Evolutionary conservation across 2,329 filamentous ascomycete species (phyloP), one percentile per base, ranked within the genome.

Genomic region (Talaromyces atroroseus): DNA sequence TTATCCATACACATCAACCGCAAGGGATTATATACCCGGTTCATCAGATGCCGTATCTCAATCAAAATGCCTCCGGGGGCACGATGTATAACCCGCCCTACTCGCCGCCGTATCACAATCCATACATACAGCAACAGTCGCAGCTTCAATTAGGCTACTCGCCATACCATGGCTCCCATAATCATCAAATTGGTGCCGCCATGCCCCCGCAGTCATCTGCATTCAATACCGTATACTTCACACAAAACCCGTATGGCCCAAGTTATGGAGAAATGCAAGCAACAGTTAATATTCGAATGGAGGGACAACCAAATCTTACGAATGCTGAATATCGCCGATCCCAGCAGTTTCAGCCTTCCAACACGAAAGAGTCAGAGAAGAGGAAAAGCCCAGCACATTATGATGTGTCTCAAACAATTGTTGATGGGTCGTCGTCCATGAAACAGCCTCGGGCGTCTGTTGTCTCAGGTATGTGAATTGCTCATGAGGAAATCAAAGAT

Each of bases 321-420:
- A 18, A 14, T 11, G 26, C 38, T 21, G 51, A 60, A 42, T 54
- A 48, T 26, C 52, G 36, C 20, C 56, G 21, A 29, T 46, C 38
- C 8, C 56, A 59, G 49, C 56, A 46, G 68, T 64, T 54, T 29
- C 60, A 58, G 65, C 66, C 40, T 71, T 71, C 62, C 67, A 69
- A 62, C 58, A 63, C 42, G 36, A 63, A 57, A 44, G 54, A 36
- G 58, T 62, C 12, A 61, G 62, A 50, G 51, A 58, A 40, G 16
- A 42, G 59, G 10, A 40, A 24, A 7, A 29, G 49, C 5, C 57
- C 59, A 29, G 48, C 57, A 16, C 63, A 64, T 26, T 71, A 71
- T 42, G 68, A 72, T 46, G 66, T 71, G 24, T 66, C 67, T 4
- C 69, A 67, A 49, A 72, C 66, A 5, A 73, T 73, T 48, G 70